Evolutionary conservation across 192 early-diverging fungal genomes (phyloP), one percentile per base, ranked within the genome.

Genomic region (Allomyces macrogynus): DNA sequence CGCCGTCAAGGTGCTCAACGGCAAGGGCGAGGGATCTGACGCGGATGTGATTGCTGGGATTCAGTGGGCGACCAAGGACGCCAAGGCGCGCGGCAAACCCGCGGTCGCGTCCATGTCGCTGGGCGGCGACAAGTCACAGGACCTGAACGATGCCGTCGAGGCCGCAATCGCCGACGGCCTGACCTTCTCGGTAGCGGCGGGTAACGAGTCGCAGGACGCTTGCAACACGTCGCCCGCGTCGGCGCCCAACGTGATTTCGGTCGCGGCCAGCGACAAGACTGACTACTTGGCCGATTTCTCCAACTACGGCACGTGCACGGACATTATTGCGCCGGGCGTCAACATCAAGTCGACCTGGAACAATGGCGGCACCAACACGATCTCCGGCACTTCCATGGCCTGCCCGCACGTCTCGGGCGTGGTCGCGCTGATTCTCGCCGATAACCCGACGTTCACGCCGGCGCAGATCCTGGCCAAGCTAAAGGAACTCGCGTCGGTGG

Each of bases 331-430:
- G 0, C 80, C 81, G 0, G 80, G 81, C 12, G 72, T 75, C 0
- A 64, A 68, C 44, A 81, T 82, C 26, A 70, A 71, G 16, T 80
- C 79, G 1, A 78, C 78, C n/a, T 86, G 81, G 84, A 71, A 76
- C 66, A 79, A 78, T 61, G 78, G 75, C 11, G 67, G 69, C 25
- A 75, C 74, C 64, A 82, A 86, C 49, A 77, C 78, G 16, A 82
- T 85, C 61, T 85, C 83, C 26, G 89, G 89, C 24, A 91, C 89
- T 3, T 88, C 87, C 8, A 90, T 90, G 88, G 86, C 89, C 25
- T 75, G 77, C 22, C 89, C 89, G 24, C 88, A 76, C 61, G 74
- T 76, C 23, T 73, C 80, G 1, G 80, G 79, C n/a, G 61, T 76
- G 1, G 80, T 80, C 70, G 79, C 80, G 0, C 27, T 82, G 5